phyloP scores from a whole-genome alignment of 306 rosid genomes.

The Malus asiatica region DNA sequence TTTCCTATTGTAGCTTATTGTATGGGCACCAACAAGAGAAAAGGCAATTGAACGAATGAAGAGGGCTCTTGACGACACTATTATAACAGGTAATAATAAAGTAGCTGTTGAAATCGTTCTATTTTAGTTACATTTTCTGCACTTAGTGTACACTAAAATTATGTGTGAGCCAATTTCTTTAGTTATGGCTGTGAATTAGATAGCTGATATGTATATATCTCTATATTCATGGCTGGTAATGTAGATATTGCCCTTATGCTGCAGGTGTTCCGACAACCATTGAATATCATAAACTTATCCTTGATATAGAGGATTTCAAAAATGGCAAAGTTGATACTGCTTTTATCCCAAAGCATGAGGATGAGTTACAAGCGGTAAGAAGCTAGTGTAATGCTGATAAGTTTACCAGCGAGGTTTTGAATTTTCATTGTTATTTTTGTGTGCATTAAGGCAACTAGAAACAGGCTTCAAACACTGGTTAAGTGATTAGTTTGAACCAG shows the following conservation, averaged over 20 bases:
- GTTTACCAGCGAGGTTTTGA: background rate
- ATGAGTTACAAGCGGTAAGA: slow-evolving; percentile 70
- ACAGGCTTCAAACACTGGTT: background rate
- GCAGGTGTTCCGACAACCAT: slow-evolving; percentile 98
- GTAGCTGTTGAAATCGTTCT: background rate
- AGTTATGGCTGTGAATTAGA: background rate
- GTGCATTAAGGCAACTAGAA: background rate
- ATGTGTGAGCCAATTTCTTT: background rate
- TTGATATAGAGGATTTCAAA: slow-evolving; percentile 88
- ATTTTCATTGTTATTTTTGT: background rate
- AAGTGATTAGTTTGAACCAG: background rate
- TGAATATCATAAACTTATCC: slow-evolving; percentile 95
- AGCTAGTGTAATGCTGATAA: slow-evolving; percentile 4
- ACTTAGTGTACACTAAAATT: background rate
- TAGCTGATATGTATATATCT: background rate
- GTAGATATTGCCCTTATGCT: background rate
- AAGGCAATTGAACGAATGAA: slow-evolving; percentile 95
- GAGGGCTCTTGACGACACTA: slow-evolving; percentile 91
- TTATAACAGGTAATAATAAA: slow-evolving; percentile 61
- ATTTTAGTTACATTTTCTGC: slow-evolving; percentile 3
- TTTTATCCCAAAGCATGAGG: slow-evolving; percentile 89
- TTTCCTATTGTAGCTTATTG: slow-evolving; percentile 55
- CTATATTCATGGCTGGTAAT: background rate
- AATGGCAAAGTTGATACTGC: slow-evolving; percentile 91
- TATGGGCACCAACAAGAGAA: slow-evolving; percentile 98